A percentile compares a stretch with the other conserved stretches of the same genome.
These are phyloP conservation scores for Neonothopanus nambi DNA, from an alignment of 1,284 basidiomycete genomes.

Conservation along the genomic window DNA sequence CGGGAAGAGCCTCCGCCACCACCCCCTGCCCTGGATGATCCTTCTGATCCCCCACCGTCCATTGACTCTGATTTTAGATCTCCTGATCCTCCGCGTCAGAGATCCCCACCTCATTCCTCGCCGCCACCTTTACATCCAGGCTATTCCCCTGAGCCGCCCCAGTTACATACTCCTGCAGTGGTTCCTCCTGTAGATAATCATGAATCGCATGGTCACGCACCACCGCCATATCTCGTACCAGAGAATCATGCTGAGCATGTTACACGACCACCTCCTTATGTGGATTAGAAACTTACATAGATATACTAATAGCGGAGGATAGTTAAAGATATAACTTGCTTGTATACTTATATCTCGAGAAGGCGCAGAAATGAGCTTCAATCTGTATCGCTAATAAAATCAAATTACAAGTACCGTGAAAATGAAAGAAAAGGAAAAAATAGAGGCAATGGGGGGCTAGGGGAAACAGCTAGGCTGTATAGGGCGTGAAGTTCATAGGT, in stretches of 20 bases:
- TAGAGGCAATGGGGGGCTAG: conserved; percentile 1
- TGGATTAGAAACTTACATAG: conserved; percentile 40
- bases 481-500: conserved; percentile 7
- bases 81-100: conserved; percentile 44
- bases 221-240: conserved; percentile 63
- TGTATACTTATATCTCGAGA: conserved; percentile 1
- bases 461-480: conserved; percentile 2
- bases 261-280: conserved; percentile 56
- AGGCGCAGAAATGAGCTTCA: not conserved
- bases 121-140: conserved; percentile 27
- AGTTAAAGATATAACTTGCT: not conserved
- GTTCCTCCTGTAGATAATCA: conserved; percentile 30
- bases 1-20: conserved; percentile 60
- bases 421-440: not conserved
- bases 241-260: conserved; percentile 48
- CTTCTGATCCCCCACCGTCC: conserved; percentile 78
- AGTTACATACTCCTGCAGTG: conserved; percentile 29
- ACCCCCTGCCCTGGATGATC: conserved; percentile 81
- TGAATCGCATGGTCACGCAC: conserved; percentile 47
- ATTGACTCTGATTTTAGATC: conserved; percentile 78
- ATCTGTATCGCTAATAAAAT: conserved; percentile 8
- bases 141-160: conserved; percentile 31
- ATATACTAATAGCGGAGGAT: not conserved
- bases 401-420: conserved; percentile 17
- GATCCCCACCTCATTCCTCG: conserved; percentile 34